Evolutionary conservation across 2,329 filamentous ascomycete species (phyloP).

Genomic region (Dryadomyces quercus-mongolicae): DNA sequence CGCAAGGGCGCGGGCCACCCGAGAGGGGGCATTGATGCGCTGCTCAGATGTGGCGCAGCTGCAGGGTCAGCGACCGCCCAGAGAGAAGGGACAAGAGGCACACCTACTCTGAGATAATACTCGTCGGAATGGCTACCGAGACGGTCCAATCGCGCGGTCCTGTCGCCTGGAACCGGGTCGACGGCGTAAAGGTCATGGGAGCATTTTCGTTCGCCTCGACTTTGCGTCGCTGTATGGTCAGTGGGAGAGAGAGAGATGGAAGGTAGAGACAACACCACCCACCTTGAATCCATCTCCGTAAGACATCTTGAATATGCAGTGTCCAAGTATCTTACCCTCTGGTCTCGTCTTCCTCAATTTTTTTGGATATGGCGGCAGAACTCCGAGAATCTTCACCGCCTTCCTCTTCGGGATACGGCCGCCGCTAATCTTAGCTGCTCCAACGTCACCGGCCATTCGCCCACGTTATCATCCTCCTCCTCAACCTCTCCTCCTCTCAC

Average conservation of each 20-base stretch:
- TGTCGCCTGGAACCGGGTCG: constrained; percentile 53
- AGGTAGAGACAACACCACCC: background rate
- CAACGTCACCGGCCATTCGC: background rate
- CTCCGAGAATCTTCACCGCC: background rate
- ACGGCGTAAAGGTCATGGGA: constrained; percentile 48
- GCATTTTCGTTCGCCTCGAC: constrained; percentile 19
- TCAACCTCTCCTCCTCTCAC: background rate
- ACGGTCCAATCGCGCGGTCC: constrained; percentile 59
- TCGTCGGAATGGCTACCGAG: constrained; percentile 67
- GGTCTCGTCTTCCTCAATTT: background rate
- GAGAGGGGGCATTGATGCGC: constrained; percentile 59
- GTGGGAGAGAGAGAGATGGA: background rate
- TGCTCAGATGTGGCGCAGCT: constrained; percentile 64
- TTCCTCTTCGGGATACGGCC: background rate
- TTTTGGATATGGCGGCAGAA: constrained; percentile 1
- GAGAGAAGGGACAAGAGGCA: background rate
- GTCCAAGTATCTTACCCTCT: background rate
- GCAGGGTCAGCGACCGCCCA: constrained; percentile 5
- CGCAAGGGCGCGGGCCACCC: constrained; percentile 68
- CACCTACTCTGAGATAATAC: constrained; percentile 59
- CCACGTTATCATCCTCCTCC: too few relatives aligned
- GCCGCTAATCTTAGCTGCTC: background rate
- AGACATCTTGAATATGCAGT: constrained; percentile 7
- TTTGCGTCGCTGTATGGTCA: constrained; percentile 34
- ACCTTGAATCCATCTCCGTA: constrained; percentile 14